These are phyloP conservation scores for Penicillium brevicompactum DNA, from an alignment of 2,329 filamentous ascomycete species.

Conservation along the genomic window DNA sequence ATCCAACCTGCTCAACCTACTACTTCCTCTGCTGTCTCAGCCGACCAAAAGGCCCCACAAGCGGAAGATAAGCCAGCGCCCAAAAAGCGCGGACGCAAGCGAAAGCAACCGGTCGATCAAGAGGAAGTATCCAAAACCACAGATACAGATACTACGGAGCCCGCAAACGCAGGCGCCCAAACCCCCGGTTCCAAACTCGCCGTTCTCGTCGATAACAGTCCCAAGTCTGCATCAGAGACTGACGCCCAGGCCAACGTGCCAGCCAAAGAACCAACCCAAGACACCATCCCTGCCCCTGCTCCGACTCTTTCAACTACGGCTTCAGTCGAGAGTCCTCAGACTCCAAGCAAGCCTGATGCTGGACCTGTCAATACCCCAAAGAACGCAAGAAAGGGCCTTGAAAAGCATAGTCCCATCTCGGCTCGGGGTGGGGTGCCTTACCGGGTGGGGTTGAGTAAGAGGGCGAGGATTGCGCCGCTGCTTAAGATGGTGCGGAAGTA, in stretches of 20 bases:
- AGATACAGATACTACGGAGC: conserved; percentile 1
- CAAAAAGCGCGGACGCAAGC: conserved; percentile 49
- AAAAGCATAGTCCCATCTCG: conserved; percentile 45
- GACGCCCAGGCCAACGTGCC: neutral
- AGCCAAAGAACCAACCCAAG: neutral
- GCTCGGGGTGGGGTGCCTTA: conserved; percentile 43
- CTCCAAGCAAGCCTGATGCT: conserved; percentile 3
- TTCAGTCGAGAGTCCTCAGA: conserved; percentile 5
- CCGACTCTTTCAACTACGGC: neutral
- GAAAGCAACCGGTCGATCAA: conserved; percentile 38
- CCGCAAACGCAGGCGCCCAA: neutral
- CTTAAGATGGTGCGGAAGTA: conserved; percentile 49
- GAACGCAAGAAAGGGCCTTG: conserved; percentile 29
- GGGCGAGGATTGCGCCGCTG: conserved; percentile 51
- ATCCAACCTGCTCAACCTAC: neutral
- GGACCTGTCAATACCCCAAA: neutral
- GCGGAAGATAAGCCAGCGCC: conserved; percentile 21
- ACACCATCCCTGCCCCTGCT: conserved; percentile 2
- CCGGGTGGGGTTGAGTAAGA: conserved; percentile 53
- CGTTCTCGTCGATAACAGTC: conserved; percentile 2
- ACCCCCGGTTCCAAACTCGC: neutral
- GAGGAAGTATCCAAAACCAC: neutral
- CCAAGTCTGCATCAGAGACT: neutral
- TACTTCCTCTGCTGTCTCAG: neutral
- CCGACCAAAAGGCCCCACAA: neutral